Base-by-base conservation (phyloP, 345 rosid genomes). In the Pugionium cornutum region DNA sequence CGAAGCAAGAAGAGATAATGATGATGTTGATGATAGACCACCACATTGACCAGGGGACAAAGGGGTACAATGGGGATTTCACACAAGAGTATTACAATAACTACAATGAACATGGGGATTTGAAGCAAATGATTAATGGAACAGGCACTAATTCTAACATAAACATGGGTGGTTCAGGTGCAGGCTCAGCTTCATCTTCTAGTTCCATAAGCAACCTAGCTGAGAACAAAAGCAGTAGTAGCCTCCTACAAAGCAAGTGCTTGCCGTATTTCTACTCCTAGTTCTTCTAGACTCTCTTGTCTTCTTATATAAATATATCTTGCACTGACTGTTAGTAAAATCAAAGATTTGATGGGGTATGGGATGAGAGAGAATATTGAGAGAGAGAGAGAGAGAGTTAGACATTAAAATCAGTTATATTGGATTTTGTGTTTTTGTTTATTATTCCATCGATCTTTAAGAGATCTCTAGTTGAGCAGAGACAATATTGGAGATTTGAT, bases 271-370 rank as follows among this genome's bases (percentile, higher is more conserved):
- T 78, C 77, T 75, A 80, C 75, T 67, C 75, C 75, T 77, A 74
- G 67, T 57, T 53, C 57, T 67, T 59, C 31, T 68, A 75, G 74
- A 67, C 77, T 54, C 70, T 62, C 60, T 62, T 68, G 60, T 68
- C 69, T 68, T 74, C 64, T 69, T 62, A 68, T 69, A 62, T 62
- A 58, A 61, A 62, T 68, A 72, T 57, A 62, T 69, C 32, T 69
- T 72, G 73, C 66, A 69, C 82, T 80, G 82, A 74, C 78, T 71
- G 80, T 75, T 77, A 77, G 82, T 74, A 83, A 80, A 50, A 78
- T 77, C 82, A 78, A 80, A 77, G 88, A 86, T 84, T 80, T 84
- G 89, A 86, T 78, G 83, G 85, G 86, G 84, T 81, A 79, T 79
- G 95, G 84, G 74, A 47, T 54, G 61, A 51, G 63, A 44, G 60